phyloP scores from a whole-genome alignment of 2,329 filamentous ascomycete species.

The Aspergillus pseudonomiae region DNA sequence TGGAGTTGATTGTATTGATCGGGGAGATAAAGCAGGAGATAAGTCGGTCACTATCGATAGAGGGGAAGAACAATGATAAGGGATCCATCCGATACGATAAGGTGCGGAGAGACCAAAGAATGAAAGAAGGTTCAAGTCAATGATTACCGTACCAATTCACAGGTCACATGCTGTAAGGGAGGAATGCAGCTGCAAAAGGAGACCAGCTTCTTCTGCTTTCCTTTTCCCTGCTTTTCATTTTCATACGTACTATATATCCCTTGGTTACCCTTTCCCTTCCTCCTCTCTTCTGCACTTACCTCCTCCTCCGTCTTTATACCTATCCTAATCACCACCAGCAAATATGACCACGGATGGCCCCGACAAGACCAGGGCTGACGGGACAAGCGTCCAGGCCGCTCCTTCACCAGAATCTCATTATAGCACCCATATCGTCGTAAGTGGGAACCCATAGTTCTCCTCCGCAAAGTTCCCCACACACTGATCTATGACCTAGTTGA shows the following conservation, averaged over 20 bases:
- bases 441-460: conserved; percentile 3
- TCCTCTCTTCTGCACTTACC: neutral
- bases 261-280: neutral
- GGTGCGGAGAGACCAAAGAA: conserved; percentile 29
- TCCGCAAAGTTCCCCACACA: neutral
- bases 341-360: conserved; percentile 27
- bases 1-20: neutral
- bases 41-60: neutral
- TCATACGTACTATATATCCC: neutral
- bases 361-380: conserved; percentile 20
- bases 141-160: conserved; percentile 1
- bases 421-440: conserved; percentile 41
- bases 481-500: conserved; percentile 48
- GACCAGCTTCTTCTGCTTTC: neutral
- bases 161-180: conserved; percentile 29
- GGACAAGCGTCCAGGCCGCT: conserved; percentile 24
- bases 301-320: neutral
- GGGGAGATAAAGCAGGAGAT: neutral
- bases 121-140: neutral
- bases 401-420: conserved; percentile 27
- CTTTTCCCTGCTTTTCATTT: neutral
- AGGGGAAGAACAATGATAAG: conserved; percentile 9
- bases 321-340: neutral
- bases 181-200: conserved; percentile 9
- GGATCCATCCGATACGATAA: conserved; percentile 21